Percentiles rank a stretch among this genome's conserved stretches.
These are phyloP conservation scores for Cryphonectria parasitica DNA, from an alignment of 2,329 filamentous ascomycete species.

Conservation along the genomic window DNA sequence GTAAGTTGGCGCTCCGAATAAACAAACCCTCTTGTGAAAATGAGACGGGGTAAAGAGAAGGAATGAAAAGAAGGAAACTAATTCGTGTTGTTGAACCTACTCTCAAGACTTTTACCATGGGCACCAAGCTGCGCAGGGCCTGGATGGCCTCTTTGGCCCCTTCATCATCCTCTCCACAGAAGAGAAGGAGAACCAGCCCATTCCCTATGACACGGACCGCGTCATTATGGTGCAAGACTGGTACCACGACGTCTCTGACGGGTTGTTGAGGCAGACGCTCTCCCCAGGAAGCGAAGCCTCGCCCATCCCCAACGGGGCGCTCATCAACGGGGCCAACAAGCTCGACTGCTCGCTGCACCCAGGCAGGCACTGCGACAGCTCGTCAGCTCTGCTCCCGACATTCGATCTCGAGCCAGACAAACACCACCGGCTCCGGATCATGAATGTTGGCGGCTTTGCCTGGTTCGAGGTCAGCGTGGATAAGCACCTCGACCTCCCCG, in stretches of 20 bases:
- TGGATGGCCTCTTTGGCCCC: constrained; percentile 69
- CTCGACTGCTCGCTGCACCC: constrained; percentile 45
- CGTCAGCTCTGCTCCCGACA: constrained; percentile 42
- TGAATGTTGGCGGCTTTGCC: constrained; percentile 73
- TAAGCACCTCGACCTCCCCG: constrained; percentile 54
- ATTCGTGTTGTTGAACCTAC: neutral
- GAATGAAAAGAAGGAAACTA: neutral
- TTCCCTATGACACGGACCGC: constrained; percentile 62
- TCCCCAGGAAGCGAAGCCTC: constrained; percentile 47
- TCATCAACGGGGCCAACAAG: constrained; percentile 49
- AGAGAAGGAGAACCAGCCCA: constrained; percentile 50
- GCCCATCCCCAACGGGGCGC: constrained; percentile 49
- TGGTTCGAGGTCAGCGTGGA: constrained; percentile 75
- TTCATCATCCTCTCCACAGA: constrained; percentile 64
- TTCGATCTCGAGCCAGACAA: constrained; percentile 56
- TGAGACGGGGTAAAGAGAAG: neutral
- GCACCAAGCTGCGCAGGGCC: constrained; percentile 65
- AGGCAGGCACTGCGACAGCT: constrained; percentile 49
- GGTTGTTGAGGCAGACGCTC: constrained; percentile 42
- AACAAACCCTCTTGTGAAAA: neutral
- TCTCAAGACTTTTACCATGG: constrained; percentile 42
- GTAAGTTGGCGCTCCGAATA: constrained; percentile 34
- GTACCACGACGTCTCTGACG: constrained; percentile 61
- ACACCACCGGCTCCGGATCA: constrained; percentile 67
- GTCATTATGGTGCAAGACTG: constrained; percentile 70